A percentile compares a stretch with the other conserved stretches of the same genome.
Evolutionary conservation across 345 rosid species (phyloP).

Genomic region (Melaleuca alternifolia): DNA sequence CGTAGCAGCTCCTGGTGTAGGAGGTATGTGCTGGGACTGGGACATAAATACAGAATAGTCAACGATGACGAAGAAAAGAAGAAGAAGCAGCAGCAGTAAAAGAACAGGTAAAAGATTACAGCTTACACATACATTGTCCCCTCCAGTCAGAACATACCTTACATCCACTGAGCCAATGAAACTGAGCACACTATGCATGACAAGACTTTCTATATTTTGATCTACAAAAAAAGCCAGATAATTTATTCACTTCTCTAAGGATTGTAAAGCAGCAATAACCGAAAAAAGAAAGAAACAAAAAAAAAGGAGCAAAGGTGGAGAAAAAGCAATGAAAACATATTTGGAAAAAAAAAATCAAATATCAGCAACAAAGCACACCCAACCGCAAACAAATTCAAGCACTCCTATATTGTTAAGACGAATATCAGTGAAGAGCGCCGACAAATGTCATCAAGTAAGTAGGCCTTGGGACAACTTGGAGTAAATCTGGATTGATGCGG

Average conservation of each 20-base stretch:
- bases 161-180: slow-evolving; percentile 71
- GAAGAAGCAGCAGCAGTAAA: neutral
- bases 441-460: neutral
- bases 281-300: too few relatives aligned
- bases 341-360: too few relatives aligned
- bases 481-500: neutral
- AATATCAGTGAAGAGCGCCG: neutral
- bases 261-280: neutral
- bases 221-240: slow-evolving; percentile 30
- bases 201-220: slow-evolving; percentile 59
- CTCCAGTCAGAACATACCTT: slow-evolving; percentile 33
- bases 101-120: neutral
- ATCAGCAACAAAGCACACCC: too few relatives aligned
- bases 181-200: slow-evolving; percentile 67
- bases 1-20: slow-evolving; percentile 91
- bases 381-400: too few relatives aligned
- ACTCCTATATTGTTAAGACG: neutral
- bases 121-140: neutral
- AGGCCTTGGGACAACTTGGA: neutral
- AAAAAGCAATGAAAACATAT: neutral
- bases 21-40: slow-evolving; percentile 61
- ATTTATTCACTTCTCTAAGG: neutral
- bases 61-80: neutral
- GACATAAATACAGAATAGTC: slow-evolving; percentile 24
- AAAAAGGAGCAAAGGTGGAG: neutral